phyloP scores from a whole-genome alignment of 2,329 filamentous ascomycete genomes.

The Sclerotinia sclerotiorum region DNA sequence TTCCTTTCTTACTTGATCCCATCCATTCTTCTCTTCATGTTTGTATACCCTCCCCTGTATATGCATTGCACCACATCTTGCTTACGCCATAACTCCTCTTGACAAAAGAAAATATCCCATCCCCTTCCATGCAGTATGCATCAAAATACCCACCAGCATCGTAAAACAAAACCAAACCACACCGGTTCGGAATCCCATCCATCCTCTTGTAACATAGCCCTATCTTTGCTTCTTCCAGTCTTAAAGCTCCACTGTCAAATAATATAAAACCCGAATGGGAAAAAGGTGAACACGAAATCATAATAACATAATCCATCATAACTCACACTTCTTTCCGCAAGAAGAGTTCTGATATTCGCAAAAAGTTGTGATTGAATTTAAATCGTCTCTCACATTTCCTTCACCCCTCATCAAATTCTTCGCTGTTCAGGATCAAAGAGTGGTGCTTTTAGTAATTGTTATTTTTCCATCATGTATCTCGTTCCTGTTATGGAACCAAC shows the following conservation, averaged over 20 bases:
- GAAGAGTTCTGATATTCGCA: background rate
- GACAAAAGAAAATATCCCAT: slow-evolving; percentile 1
- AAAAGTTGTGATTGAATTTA: background rate
- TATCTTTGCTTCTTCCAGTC: background rate
- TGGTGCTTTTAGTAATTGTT: background rate
- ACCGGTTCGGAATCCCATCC: background rate
- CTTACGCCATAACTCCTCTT: background rate
- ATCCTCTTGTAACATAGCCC: background rate
- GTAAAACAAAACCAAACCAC: background rate
- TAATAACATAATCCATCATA: slow-evolving; percentile 11
- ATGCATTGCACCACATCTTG: background rate
- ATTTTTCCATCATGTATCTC: background rate
- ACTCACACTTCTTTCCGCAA: background rate
- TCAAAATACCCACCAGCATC: slow-evolving; percentile 12
- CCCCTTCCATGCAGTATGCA: background rate
- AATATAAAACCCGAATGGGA: background rate
- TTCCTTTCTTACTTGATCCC: background rate
- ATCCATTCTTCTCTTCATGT: slow-evolving; percentile 8
- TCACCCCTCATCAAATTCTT: background rate
- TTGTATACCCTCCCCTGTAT: background rate
- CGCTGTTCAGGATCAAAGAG: background rate
- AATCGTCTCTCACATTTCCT: background rate
- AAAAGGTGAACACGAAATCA: slow-evolving; percentile 14
- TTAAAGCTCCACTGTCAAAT: background rate
- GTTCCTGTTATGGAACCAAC: background rate